Percentiles rank a stretch among this genome's conserved stretches.
phyloP scores from a whole-genome alignment of 192 early-diverging fungal species.

The Chytriomyces sp. region DNA sequence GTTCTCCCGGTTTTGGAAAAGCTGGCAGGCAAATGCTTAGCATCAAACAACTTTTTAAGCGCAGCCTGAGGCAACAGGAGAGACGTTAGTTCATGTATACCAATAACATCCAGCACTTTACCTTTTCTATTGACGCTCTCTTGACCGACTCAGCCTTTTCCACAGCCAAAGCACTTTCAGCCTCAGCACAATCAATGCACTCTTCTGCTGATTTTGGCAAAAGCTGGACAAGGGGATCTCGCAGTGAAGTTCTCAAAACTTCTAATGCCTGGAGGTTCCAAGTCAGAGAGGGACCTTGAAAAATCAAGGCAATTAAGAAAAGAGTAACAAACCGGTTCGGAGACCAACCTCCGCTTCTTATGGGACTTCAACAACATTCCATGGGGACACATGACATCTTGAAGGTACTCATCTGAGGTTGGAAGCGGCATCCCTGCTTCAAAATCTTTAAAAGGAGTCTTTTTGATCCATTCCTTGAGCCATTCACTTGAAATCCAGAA shows the following conservation, averaged over 20 bases:
- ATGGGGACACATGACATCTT: conserved; percentile 12
- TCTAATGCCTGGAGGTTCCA: conserved; percentile 6
- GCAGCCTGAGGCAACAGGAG: neutral
- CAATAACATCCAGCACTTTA: neutral
- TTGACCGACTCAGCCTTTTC: conserved; percentile 1
- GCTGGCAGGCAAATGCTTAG: neutral
- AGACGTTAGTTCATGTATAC: neutral
- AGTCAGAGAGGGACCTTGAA: neutral
- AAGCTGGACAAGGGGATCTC: neutral
- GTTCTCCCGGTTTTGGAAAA: neutral
- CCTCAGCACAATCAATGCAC: neutral
- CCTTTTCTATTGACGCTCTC: neutral
- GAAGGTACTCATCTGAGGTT: neutral
- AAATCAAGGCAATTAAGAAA: neutral
- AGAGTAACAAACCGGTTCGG: neutral
- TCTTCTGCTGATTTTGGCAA: neutral
- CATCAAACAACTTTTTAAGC: conserved; percentile 7
- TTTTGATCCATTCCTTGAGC: neutral
- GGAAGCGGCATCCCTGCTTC: neutral
- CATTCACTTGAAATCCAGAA: conserved; percentile 10
- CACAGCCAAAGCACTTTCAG: neutral
- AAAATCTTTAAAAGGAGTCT: neutral
- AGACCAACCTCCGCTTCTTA: neutral
- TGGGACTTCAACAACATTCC: neutral
- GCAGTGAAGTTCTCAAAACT: neutral